Evolutionary conservation across 805 yeast genomes (phyloP), one percentile per base, ranked within the genome.

Genomic region (Ogataea chonburiensis): DNA sequence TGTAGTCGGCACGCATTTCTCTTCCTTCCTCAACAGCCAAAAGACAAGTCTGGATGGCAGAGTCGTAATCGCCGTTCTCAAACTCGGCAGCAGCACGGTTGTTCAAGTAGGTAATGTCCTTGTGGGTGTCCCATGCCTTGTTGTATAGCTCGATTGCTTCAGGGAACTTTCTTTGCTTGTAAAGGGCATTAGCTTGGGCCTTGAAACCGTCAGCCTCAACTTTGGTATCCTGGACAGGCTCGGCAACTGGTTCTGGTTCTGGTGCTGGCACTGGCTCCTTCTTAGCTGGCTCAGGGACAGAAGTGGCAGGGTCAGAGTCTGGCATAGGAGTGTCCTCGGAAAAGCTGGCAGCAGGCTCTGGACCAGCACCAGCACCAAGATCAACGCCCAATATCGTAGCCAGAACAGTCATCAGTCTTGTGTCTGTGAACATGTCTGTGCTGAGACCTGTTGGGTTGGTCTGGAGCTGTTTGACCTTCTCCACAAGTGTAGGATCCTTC

Each of bases 51-150:
- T 71, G 65, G 47, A 93, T 85, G 25, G 96, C 89, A 8, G 80
- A 65, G 40, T 88, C 96, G 55, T 75, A 85, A 56, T 88, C 96
- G 45, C 93, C 96, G 63, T 89, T 87, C 67, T 93, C 99, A 57
- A 66, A 93, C 66, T 93, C 96, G 21, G 98, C 99, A 39, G 99
- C 98, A 24, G 98, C 93, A 55, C 94, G 79, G 72, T 93, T 93
- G 71, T 94, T 93, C 60, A 93, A 73, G 60, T 84, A 93, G 1
- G 98, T 91, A 55, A 91, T 86, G 59, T 93, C 98, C 56, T 79
- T 74, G 65, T 70, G 64, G 14, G 79, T 60, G 21, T 80, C 83
- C 84, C 87, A 93, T 2, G 99, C 99, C 57, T 79, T 74, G 58
- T 85, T 70, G 67, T 93, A 93, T 45, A 77, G 69, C 39, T 67